Conservation (phyloP, 1,284 basidiomycete species). For the Ustilago vetiveriae region DNA sequence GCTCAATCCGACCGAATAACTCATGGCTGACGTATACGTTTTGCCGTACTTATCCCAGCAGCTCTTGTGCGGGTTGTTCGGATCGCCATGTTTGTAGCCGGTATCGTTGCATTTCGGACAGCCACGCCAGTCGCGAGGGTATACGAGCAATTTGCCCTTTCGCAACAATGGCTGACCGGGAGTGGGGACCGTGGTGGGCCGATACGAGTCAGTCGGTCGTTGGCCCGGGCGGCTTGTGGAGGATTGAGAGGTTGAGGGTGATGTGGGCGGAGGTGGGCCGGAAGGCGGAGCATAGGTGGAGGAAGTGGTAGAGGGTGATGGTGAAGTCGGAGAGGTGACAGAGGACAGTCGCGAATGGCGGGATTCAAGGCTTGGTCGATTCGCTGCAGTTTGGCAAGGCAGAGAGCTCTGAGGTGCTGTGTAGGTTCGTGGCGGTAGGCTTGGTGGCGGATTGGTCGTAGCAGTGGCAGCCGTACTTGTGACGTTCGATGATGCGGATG, state of each 20-base stretch:
- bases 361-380: slow-evolving; percentile 28
- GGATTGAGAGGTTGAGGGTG: slow-evolving; percentile 5
- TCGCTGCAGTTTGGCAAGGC: not conserved
- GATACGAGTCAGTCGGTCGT: slow-evolving; percentile 20
- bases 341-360: slow-evolving; percentile 33
- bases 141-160: slow-evolving; percentile 49
- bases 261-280: slow-evolving; percentile 9
- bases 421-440: slow-evolving; percentile 23
- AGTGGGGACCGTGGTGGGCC: slow-evolving; percentile 42
- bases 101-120: slow-evolving; percentile 52
- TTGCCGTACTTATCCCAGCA: slow-evolving; percentile 54
- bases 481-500: not conserved
- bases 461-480: not conserved
- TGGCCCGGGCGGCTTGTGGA: slow-evolving; percentile 7
- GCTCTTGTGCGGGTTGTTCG: slow-evolving; percentile 44
- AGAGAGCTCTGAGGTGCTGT: slow-evolving; percentile 10
- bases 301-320: slow-evolving; percentile 17
- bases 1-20: slow-evolving; percentile 40
- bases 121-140: slow-evolving; percentile 38
- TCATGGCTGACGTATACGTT: slow-evolving; percentile 36
- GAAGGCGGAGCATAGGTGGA: slow-evolving; percentile 21
- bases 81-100: slow-evolving; percentile 52
- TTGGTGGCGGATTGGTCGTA: not conserved
- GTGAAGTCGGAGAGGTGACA: not conserved
- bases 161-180: slow-evolving; percentile 45